phyloP scores from a whole-genome alignment of 805 yeast genomes.

The Candida pseudoglaebosa region DNA sequence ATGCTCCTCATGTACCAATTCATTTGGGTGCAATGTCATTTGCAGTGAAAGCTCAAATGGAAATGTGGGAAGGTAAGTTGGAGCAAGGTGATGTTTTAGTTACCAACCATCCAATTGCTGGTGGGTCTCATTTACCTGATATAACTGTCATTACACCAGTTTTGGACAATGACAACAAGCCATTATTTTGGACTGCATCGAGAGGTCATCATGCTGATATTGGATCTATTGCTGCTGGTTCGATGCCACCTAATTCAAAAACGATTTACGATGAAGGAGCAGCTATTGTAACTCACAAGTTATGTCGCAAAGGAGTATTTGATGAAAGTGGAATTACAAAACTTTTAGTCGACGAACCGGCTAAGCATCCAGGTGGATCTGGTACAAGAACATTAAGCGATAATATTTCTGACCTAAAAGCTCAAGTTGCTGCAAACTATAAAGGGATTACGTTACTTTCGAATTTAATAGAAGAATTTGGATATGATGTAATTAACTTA shows the following conservation, averaged over 20 bases:
- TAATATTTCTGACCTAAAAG: slow-evolving; percentile 60
- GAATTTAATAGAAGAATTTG: slow-evolving; percentile 59
- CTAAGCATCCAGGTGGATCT: slow-evolving; percentile 78
- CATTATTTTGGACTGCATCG: slow-evolving; percentile 86
- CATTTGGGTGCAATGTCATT: slow-evolving; percentile 48
- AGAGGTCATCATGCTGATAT: slow-evolving; percentile 97
- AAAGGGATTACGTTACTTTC: slow-evolving; percentile 72
- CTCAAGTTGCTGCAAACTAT: slow-evolving; percentile 75
- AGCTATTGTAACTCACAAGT: slow-evolving; percentile 69
- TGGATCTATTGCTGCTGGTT: slow-evolving; percentile 88
- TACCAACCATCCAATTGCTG: slow-evolving; percentile 40
- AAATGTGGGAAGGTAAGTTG: slow-evolving; percentile 37
- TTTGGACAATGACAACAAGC: slow-evolving; percentile 39
- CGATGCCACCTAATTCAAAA: slow-evolving; percentile 91
- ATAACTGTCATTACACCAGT: slow-evolving; percentile 93
- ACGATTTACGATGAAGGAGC: slow-evolving; percentile 90
- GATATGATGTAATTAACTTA: slow-evolving; percentile 35
- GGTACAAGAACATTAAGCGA: slow-evolving; percentile 85
- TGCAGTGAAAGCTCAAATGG: slow-evolving; percentile 40
- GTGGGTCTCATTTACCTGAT: slow-evolving; percentile 43
- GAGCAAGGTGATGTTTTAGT: slow-evolving; percentile 41
- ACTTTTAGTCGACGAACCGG: slow-evolving; percentile 67
- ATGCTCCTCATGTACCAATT: slow-evolving; percentile 45
- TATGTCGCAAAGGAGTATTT: slow-evolving; percentile 65
- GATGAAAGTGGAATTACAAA: slow-evolving; percentile 67